Evolutionary conservation across 257 asterid species (phyloP).

Genomic region (Solanum tarijense): DNA sequence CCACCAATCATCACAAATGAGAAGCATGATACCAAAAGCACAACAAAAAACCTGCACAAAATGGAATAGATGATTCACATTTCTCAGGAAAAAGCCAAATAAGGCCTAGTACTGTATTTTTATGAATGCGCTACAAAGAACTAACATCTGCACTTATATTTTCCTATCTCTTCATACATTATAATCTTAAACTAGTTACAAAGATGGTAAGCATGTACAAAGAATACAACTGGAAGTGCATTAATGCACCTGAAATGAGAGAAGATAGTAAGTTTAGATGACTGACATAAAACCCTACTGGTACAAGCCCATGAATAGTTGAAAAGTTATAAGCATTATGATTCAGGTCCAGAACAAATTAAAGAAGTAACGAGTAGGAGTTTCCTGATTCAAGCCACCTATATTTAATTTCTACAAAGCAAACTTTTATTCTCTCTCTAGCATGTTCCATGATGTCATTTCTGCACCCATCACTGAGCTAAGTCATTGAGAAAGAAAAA

Average conservation of each 20-base stretch:
- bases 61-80: neutral
- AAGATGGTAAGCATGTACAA: neutral
- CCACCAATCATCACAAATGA: constrained; percentile 88
- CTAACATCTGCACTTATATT: neutral
- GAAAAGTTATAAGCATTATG: neutral
- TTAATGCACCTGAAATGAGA: neutral
- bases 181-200: neutral
- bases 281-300: neutral
- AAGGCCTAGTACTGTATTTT: neutral
- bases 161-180: neutral
- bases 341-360: neutral
- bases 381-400: neutral
- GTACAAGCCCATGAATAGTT: neutral
- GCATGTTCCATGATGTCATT: neutral
- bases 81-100: neutral
- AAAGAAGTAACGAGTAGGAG: neutral
- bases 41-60: constrained; percentile 69
- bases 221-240: neutral
- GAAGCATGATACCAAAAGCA: constrained; percentile 71
- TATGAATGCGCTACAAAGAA: neutral
- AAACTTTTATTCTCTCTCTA: neutral
- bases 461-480: neutral
- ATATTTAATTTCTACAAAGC: neutral
- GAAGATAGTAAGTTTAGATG: neutral
- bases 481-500: neutral